Evolutionary conservation across 768 basidiomycete genomes (phyloP).

Genomic region (Rhizopogon vinicolor): DNA sequence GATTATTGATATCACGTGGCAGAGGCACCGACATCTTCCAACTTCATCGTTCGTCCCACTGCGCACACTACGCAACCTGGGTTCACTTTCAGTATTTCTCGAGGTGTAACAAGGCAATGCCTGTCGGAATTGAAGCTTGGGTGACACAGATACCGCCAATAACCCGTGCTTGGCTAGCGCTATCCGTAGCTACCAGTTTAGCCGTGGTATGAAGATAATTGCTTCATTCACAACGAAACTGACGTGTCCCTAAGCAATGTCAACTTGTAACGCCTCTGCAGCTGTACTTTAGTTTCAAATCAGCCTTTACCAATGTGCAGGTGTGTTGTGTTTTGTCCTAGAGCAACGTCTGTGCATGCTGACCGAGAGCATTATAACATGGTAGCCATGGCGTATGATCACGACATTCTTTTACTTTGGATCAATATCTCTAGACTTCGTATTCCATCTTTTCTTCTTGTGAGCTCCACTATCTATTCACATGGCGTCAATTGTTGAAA

Average conservation of each 20-base stretch:
- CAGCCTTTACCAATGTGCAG: constrained; percentile 78
- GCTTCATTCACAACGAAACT: constrained; percentile 1
- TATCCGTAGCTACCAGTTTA: constrained; percentile 75
- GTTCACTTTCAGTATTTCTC: background rate
- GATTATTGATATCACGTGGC: too few relatives aligned
- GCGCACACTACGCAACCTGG: constrained; percentile 1
- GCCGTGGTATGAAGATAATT: constrained; percentile 67
- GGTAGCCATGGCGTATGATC: constrained; percentile 78
- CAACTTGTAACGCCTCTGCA: constrained; percentile 87
- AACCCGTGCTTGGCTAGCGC: constrained; percentile 79
- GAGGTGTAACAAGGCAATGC: constrained; percentile 40
- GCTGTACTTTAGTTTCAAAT: constrained; percentile 88
- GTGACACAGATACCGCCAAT: constrained; percentile 88
- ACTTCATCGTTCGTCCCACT: too few relatives aligned
- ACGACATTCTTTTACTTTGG: constrained; percentile 98
- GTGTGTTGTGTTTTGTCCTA: constrained; percentile 32
- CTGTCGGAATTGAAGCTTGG: constrained; percentile 87
- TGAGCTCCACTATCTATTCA: constrained; percentile 36
- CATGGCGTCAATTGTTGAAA: background rate
- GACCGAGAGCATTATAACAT: constrained; percentile 1
- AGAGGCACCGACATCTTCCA: too few relatives aligned
- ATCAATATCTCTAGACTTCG: constrained; percentile 85
- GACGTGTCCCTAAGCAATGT: constrained; percentile 63
- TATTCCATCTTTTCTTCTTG: constrained; percentile 99
- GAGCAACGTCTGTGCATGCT: constrained; percentile 6